phyloP scores from a whole-genome alignment of 805 yeast genomes.

The Wickerhamiella parazyma region DNA sequence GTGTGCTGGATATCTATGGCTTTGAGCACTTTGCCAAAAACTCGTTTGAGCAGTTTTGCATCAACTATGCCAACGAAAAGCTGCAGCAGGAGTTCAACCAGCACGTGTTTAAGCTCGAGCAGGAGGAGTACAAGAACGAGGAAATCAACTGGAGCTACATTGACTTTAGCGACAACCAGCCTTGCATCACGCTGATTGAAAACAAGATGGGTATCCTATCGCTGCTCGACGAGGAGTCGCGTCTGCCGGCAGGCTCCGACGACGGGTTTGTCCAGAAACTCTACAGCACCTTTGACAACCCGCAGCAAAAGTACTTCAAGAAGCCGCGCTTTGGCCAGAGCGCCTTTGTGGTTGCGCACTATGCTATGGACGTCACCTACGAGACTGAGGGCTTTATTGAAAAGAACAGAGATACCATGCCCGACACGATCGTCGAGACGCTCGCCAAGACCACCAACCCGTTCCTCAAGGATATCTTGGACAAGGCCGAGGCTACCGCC shows the following conservation, averaged over 20 bases:
- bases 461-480: constrained; percentile 50
- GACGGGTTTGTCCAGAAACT: constrained; percentile 85
- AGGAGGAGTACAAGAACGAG: constrained; percentile 85
- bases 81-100: constrained; percentile 95
- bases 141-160: constrained; percentile 94
- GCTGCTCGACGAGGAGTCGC: constrained; percentile 84
- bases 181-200: constrained; percentile 87
- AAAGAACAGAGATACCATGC: constrained; percentile 93
- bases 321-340: constrained; percentile 91
- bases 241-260: constrained; percentile 87
- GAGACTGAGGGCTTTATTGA: constrained; percentile 92
- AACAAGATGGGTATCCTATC: constrained; percentile 76
- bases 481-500: constrained; percentile 20
- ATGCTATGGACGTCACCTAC: constrained; percentile 86
- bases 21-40: constrained; percentile 91
- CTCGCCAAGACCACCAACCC: constrained; percentile 55
- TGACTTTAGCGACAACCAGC: constrained; percentile 92
- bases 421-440: constrained; percentile 87
- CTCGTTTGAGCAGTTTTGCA: constrained; percentile 95
- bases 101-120: constrained; percentile 93
- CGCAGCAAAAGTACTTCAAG: constrained; percentile 63
- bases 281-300: constrained; percentile 71
- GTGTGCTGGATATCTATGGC: constrained; percentile 95
- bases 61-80: constrained; percentile 92
- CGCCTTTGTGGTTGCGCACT: constrained; percentile 81